These are phyloP conservation scores for Hemileccinum hortonii DNA, from an alignment of 1,284 basidiomycete genomes.

Conservation along the genomic window DNA sequence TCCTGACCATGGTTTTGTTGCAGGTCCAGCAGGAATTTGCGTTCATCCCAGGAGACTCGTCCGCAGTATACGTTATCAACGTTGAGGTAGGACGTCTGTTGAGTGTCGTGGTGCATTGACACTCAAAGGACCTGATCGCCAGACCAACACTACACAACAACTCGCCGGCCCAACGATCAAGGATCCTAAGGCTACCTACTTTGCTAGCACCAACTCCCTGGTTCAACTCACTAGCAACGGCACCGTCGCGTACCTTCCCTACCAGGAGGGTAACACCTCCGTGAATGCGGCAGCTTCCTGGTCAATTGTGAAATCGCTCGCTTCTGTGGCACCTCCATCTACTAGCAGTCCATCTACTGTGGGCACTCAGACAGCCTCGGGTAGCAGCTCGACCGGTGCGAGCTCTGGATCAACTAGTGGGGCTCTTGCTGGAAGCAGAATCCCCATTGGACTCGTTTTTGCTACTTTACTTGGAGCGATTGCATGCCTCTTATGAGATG, in stretches of 20 bases:
- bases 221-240: constrained; percentile 77
- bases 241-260: constrained; percentile 66
- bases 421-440: constrained; percentile 7
- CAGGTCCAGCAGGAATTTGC: constrained; percentile 82
- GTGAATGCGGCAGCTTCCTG: constrained; percentile 52
- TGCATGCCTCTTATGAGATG: constrained; percentile 15
- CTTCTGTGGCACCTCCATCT: constrained; percentile 33
- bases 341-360: constrained; percentile 18
- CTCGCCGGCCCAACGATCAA: constrained; percentile 67
- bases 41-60: constrained; percentile 81
- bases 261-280: constrained; percentile 46
- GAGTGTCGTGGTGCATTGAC: not conserved
- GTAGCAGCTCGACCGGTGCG: constrained; percentile 15
- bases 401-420: constrained; percentile 15
- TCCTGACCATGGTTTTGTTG: not conserved
- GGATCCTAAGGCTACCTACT: constrained; percentile 70
- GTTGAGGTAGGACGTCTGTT: constrained; percentile 49
- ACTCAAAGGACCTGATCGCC: constrained; percentile 8
- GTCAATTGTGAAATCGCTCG: constrained; percentile 42
- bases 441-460: constrained; percentile 15
- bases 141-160: constrained; percentile 75
- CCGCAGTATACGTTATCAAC: constrained; percentile 76
- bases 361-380: constrained; percentile 17
- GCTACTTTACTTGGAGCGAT: constrained; percentile 17
- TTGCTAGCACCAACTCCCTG: constrained; percentile 65